A percentile compares a stretch with the other conserved stretches of the same genome.
Evolutionary conservation across 2,329 filamentous ascomycete genomes (phyloP).

Genomic region (Ilyonectria mors-panacis): DNA sequence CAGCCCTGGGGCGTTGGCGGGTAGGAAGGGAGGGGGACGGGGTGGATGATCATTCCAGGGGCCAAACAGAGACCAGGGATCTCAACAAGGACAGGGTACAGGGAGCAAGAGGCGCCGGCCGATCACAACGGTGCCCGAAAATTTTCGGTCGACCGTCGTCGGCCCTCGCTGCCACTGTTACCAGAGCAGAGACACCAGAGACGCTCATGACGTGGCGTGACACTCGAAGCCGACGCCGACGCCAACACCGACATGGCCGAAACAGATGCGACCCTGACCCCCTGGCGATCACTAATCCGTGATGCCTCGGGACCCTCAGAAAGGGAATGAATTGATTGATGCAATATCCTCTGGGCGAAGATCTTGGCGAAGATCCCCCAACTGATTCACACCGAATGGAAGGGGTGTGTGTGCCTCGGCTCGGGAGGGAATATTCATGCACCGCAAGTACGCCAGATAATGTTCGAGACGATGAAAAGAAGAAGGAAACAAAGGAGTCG

Average conservation of each 20-base stretch:
- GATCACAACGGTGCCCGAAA: constrained; percentile 46
- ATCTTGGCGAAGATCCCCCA: constrained; percentile 17
- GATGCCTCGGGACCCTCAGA: constrained; percentile 18
- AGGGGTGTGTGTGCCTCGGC: not conserved
- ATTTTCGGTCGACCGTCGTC: constrained; percentile 41
- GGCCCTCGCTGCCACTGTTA: constrained; percentile 22
- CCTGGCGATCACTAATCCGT: constrained; percentile 47
- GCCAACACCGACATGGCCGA: constrained; percentile 4
- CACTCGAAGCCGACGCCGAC: constrained; percentile 22
- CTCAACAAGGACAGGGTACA: constrained; percentile 1
- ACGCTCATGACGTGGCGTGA: constrained; percentile 20
- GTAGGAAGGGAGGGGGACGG: constrained; percentile 1
- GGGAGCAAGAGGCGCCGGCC: constrained; percentile 21
- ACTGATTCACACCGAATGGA: not conserved
- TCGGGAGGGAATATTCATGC: not conserved
- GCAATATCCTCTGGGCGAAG: constrained; percentile 20
- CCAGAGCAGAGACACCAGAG: constrained; percentile 9
- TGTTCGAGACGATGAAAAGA: not conserved
- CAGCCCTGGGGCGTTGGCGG: not conserved
- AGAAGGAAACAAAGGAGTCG: not conserved
- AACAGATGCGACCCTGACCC: constrained; percentile 29
- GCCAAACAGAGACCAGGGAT: constrained; percentile 11
- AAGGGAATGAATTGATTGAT: constrained; percentile 10
- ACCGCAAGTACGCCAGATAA: not conserved
- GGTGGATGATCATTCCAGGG: constrained; percentile 21